These are phyloP conservation scores for Kwoniella pini DNA, from an alignment of 768 basidiomycete genomes.

Conservation along the genomic window DNA sequence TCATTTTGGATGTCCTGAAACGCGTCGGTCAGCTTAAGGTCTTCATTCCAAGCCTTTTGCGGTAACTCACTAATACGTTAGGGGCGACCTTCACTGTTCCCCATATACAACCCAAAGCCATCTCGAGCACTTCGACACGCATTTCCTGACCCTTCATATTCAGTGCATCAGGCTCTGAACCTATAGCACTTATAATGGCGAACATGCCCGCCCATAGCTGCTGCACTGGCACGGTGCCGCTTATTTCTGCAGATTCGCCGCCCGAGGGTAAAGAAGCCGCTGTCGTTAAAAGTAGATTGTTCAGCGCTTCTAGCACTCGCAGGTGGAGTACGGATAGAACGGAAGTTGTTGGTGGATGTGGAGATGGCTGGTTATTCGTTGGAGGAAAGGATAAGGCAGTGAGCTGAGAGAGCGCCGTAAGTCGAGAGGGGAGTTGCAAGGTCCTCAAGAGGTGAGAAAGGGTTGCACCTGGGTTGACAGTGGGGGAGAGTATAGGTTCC, in stretches of 20 bases:
- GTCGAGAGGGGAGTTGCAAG: constrained; percentile 66
- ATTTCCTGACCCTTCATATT: constrained; percentile 60
- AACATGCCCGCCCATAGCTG: constrained; percentile 57
- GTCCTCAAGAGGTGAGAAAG: constrained; percentile 61
- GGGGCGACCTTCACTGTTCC: constrained; percentile 78
- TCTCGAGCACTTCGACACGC: constrained; percentile 72
- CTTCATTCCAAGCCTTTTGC: not conserved
- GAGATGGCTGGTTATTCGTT: constrained; percentile 63
- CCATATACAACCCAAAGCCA: constrained; percentile 69
- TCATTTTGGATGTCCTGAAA: constrained; percentile 62
- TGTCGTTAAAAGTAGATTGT: constrained; percentile 80
- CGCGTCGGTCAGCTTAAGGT: not conserved
- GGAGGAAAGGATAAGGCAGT: constrained; percentile 82
- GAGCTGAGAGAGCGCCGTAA: constrained; percentile 67
- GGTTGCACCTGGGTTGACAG: constrained; percentile 51
- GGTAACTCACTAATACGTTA: constrained; percentile 61
- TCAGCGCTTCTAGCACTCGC: constrained; percentile 82
- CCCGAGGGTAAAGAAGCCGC: constrained; percentile 55
- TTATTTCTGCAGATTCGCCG: constrained; percentile 50
- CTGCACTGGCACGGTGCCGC: constrained; percentile 63
- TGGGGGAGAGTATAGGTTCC: constrained; percentile 55
- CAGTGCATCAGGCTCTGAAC: constrained; percentile 40
- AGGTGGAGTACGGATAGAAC: constrained; percentile 79
- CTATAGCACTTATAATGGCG: constrained; percentile 46
- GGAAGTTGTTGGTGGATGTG: constrained; percentile 86